Evolutionary conservation across 192 early-diverging fungal species (phyloP).

Genomic region (Coemansia biformis): DNA sequence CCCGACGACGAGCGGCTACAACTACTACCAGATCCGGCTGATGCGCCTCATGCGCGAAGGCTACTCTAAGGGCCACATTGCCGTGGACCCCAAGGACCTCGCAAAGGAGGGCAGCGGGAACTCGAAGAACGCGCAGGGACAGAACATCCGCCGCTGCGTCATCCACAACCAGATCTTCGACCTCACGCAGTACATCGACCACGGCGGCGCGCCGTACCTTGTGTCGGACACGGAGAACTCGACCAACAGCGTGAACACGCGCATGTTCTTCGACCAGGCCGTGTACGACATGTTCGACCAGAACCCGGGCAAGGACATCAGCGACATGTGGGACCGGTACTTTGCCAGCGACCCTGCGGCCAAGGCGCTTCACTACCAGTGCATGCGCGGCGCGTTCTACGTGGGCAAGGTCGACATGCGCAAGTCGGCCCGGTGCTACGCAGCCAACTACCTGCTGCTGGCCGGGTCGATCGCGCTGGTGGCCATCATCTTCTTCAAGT

Average conservation of each 20-base stretch:
- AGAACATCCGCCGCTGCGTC: slow-evolving; percentile 56
- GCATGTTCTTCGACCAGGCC: slow-evolving; percentile 55
- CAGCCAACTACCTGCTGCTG: slow-evolving; percentile 80
- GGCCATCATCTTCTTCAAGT: slow-evolving; percentile 85
- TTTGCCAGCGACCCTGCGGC: slow-evolving; percentile 42
- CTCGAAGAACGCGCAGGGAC: slow-evolving; percentile 31
- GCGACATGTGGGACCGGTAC: slow-evolving; percentile 54
- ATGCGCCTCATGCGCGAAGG: slow-evolving; percentile 55
- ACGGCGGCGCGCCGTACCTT: slow-evolving; percentile 41
- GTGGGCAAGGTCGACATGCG: slow-evolving; percentile 82
- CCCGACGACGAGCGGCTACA: slow-evolving; percentile 54
- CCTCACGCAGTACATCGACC: slow-evolving; percentile 60
- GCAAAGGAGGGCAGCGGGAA: slow-evolving; percentile 49
- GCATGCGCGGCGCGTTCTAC: slow-evolving; percentile 81
- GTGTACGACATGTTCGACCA: slow-evolving; percentile 63
- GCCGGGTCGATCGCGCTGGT: slow-evolving; percentile 77
- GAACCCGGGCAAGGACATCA: slow-evolving; percentile 62
- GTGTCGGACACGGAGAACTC: slow-evolving; percentile 39
- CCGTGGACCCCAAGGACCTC: slow-evolving; percentile 55
- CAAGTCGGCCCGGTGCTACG: slow-evolving; percentile 69
- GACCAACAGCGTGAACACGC: slow-evolving; percentile 35
- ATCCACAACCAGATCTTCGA: slow-evolving; percentile 70
- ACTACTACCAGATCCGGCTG: slow-evolving; percentile 66
- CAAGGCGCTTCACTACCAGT: slow-evolving; percentile 57
- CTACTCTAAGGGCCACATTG: slow-evolving; percentile 64